phyloP scores from a whole-genome alignment of 352 stramenopile genomes.

The Globisporangium cylindrosporum region DNA sequence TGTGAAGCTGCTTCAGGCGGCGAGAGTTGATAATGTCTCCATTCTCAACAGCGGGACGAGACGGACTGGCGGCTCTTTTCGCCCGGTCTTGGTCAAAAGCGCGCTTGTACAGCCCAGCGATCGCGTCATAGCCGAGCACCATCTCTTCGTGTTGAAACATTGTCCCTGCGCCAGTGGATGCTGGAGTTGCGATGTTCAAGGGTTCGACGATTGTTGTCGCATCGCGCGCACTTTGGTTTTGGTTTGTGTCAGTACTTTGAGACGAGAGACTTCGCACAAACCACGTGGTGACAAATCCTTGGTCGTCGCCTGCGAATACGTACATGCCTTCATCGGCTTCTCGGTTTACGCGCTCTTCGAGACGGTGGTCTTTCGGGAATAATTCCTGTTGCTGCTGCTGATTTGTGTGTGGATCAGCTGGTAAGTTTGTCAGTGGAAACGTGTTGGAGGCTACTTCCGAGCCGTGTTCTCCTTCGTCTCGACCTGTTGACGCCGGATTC shows the following conservation, averaged over 20 bases:
- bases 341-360: slow-evolving; percentile 27
- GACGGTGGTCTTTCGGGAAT: slow-evolving; percentile 20
- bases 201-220: no score
- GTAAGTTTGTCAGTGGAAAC: slow-evolving; percentile 13
- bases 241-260: not conserved
- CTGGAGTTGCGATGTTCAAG: not conserved
- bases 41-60: not conserved
- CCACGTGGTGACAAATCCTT: slow-evolving; percentile 39
- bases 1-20: not conserved
- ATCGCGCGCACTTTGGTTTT: not conserved
- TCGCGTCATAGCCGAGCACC: slow-evolving; percentile 44
- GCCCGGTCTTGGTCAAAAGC: slow-evolving; percentile 14
- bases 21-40: not conserved
- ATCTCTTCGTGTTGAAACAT: slow-evolving; percentile 60
- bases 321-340: slow-evolving; percentile 28
- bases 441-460: slow-evolving; percentile 7
- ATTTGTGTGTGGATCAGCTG: not conserved
- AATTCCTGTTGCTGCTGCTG: slow-evolving; percentile 15
- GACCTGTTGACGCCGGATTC: not conserved
- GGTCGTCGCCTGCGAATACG: slow-evolving; percentile 46
- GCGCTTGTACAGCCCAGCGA: slow-evolving; percentile 48
- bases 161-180: slow-evolving; percentile 5
- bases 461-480: not conserved
- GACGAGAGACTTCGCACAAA: slow-evolving; percentile 16
- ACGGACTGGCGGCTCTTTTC: not conserved